Base-by-base conservation (phyloP, 257 asterid genomes). In the Lantana camara region DNA sequence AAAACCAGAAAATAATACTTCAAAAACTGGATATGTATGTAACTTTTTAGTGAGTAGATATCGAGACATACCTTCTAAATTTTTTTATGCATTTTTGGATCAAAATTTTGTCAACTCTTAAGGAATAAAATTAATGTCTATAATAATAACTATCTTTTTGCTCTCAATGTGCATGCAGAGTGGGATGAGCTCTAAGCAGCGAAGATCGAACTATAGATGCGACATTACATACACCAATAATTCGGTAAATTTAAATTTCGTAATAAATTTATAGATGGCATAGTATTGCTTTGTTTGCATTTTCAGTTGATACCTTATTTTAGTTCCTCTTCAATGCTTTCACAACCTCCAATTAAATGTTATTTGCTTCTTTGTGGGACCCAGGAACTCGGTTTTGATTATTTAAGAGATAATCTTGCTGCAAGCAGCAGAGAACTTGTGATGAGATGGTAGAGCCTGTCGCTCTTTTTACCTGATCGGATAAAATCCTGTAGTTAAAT, bases 311-410 rank as follows among this genome's bases (percentile, higher is more conserved):
- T 64, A n/a, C n/a, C n/a, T n/a, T n/a, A n/a, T n/a, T n/a, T n/a
- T n/a, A n/a, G n/a, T n/a, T n/a, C n/a, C n/a, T n/a, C n/a, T n/a
- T n/a, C n/a, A n/a, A n/a, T n/a, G n/a, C n/a, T n/a, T n/a, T n/a
- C n/a, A n/a, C n/a, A n/a, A n/a, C n/a, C n/a, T n/a, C n/a, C n/a
- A n/a, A n/a, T n/a, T n/a, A n/a, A n/a, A n/a, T n/a, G n/a, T n/a
- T n/a, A n/a, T n/a, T n/a, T n/a, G n/a, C 60, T 67, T 50, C 30
- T 54, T 60, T 69, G 34, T 76, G 75, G 54, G 60, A n/a, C 46
- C 19, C 78, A 93, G 99, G 99, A 94, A 72, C 97, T 94, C 73
- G 97, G 97, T 69, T 94, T 94, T 71, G 99, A 94, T 78, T 94
- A 93, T 77, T 74, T 93, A 60, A 94, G 99, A 69, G 99, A 94